Conservation (phyloP, 202 grass and related monocot species). For the Carex arenaria region DNA sequence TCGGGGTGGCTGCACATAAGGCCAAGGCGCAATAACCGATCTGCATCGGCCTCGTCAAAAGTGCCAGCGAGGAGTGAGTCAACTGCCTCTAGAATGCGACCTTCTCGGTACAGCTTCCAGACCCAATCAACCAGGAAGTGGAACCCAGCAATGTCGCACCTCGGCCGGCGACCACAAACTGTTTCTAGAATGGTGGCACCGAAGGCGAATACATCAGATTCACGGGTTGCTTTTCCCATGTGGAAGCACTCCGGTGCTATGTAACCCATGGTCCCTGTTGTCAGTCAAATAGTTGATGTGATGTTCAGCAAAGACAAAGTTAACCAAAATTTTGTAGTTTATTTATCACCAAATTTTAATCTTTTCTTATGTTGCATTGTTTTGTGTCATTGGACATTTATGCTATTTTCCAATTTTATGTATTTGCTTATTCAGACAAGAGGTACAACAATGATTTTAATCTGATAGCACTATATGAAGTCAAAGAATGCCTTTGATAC, state of each 20-base stretch:
- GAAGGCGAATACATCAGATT: conserved; percentile 72
- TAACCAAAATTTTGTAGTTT: background rate
- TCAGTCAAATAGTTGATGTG: background rate
- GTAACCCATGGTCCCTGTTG: conserved; percentile 58
- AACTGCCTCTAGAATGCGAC: conserved; percentile 40
- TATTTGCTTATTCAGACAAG: background rate
- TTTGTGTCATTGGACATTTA: background rate
- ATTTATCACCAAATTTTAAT: background rate
- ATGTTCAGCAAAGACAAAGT: background rate
- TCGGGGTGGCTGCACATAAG: conserved; percentile 83
- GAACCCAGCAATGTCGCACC: conserved; percentile 47
- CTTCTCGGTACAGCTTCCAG: conserved; percentile 55
- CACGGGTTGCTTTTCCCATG: conserved; percentile 64
- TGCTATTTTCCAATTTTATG: background rate
- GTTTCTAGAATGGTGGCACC: conserved; percentile 63
- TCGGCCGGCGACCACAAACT: conserved; percentile 51
- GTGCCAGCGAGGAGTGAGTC: conserved; percentile 29
- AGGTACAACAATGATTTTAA: background rate
- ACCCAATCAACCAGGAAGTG: conserved; percentile 61
- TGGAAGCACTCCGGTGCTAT: conserved; percentile 90
- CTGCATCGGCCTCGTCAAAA: conserved; percentile 44
- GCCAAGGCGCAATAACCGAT: conserved; percentile 64
- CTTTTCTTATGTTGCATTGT: background rate
- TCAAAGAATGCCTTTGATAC: background rate
- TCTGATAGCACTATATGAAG: background rate